Conservation (phyloP, 306 rosid species). For the Phaseolus lunatus region DNA sequence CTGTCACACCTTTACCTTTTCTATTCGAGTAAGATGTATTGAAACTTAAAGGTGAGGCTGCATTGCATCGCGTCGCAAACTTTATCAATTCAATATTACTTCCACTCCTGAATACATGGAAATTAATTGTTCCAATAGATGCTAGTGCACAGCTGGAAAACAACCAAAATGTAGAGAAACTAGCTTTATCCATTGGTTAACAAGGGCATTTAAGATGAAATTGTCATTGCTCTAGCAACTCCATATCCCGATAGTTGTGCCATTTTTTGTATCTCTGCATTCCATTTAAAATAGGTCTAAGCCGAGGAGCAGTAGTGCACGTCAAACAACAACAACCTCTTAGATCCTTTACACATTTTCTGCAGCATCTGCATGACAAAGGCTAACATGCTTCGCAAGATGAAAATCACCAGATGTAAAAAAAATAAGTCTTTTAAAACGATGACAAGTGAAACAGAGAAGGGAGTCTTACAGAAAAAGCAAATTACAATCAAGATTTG, state of each 20-base stretch:
- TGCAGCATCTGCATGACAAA: constrained; percentile 75
- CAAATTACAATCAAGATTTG: constrained; percentile 91
- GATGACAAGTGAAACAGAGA: constrained; percentile 21
- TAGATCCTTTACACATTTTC: constrained; percentile 61
- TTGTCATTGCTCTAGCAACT: constrained; percentile 44
- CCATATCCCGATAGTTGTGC: constrained; percentile 78
- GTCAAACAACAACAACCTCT: constrained; percentile 80
- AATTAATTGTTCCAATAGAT: constrained; percentile 14
- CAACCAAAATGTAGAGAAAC: background rate
- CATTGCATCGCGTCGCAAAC: background rate
- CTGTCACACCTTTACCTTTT: background rate
- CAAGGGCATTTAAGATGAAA: constrained; percentile 44
- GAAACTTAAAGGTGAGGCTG: background rate
- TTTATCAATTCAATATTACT: background rate
- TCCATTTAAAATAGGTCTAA: constrained; percentile 75
- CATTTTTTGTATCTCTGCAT: constrained; percentile 78
- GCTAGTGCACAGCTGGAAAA: background rate
- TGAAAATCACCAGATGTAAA: constrained; percentile 17
- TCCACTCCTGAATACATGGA: background rate
- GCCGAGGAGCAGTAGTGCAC: constrained; percentile 84
- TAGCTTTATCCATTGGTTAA: constrained; percentile 6
- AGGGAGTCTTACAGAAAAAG: constrained; percentile 78
- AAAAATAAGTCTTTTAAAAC: background rate
- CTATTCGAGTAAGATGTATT: background rate
- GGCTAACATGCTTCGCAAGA: constrained; percentile 26